Conservation (phyloP, 148 eudicot genomes). For the Cornus controversa region DNA sequence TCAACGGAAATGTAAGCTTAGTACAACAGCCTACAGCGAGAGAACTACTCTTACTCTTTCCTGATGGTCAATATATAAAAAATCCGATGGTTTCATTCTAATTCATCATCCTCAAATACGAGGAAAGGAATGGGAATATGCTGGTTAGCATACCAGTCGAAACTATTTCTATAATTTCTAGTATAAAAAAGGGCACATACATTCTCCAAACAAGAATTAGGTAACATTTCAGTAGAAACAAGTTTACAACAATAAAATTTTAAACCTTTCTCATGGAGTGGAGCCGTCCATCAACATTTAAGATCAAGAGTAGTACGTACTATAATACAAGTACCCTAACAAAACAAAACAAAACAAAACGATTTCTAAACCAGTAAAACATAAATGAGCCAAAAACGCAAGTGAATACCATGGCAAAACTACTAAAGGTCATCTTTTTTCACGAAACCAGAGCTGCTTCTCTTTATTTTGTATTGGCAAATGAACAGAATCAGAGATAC, state of each 20-base stretch:
- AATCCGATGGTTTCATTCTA: too few species aligned
- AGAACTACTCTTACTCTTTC: too few species aligned
- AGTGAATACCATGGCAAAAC: background rate
- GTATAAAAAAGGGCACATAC: too few species aligned
- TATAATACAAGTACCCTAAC: background rate
- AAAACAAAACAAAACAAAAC: too few species aligned
- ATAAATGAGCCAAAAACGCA: background rate
- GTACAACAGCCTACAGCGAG: too few species aligned
- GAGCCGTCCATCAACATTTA: background rate
- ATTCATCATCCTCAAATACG: too few species aligned
- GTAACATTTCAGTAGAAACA: background rate
- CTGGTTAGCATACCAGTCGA: too few species aligned
- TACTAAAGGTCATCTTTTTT: conserved; percentile 4
- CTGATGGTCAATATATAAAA: too few species aligned
- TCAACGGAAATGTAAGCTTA: too few species aligned
- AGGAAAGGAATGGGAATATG: too few species aligned
- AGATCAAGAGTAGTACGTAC: background rate
- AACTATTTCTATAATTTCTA: too few species aligned
- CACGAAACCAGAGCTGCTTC: background rate
- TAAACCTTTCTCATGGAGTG: background rate
- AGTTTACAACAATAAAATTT: background rate
- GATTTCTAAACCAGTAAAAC: background rate
- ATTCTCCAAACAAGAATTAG: background rate
- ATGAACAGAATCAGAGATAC: background rate
- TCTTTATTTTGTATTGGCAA: background rate